Percentiles rank a stretch among this genome's conserved stretches.
phyloP scores from a whole-genome alignment of 1,284 basidiomycete species.

The Rhodotorula sp. region DNA sequence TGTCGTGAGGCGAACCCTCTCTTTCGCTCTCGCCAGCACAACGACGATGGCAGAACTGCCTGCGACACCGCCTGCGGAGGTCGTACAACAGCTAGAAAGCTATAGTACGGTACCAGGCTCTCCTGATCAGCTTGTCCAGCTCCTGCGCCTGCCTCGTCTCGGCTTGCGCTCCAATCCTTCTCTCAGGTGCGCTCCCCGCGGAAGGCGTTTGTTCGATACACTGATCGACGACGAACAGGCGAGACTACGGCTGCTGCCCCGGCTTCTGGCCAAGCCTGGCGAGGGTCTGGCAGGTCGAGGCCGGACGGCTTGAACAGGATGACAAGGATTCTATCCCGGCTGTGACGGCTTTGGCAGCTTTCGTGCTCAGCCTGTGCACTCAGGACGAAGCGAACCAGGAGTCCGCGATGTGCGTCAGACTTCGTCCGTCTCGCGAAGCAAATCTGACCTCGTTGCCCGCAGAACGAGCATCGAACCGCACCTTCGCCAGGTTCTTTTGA shows the following conservation, averaged over 20 bases:
- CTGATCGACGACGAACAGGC: neutral
- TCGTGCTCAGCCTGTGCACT: slow-evolving; percentile 22
- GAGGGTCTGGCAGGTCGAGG: slow-evolving; percentile 8
- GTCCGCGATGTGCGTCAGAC: slow-evolving; percentile 16
- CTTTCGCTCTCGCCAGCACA: neutral
- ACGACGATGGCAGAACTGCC: neutral
- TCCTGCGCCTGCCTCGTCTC: slow-evolving; percentile 18
- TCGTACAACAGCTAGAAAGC: slow-evolving; percentile 2
- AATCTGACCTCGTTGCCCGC: neutral
- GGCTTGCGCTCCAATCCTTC: slow-evolving; percentile 8
- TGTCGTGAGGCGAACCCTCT: neutral
- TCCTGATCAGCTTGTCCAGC: slow-evolving; percentile 10
- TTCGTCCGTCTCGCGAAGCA: too few species aligned
- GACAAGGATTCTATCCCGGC: slow-evolving; percentile 11
- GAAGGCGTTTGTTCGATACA: too few species aligned
- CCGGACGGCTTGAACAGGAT: neutral
- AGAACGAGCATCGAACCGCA: slow-evolving; percentile 28
- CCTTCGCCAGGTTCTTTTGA: slow-evolving; percentile 15
- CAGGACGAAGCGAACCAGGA: slow-evolving; percentile 8
- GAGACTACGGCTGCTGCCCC: neutral
- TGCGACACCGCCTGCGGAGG: neutral
- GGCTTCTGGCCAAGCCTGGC: slow-evolving; percentile 20
- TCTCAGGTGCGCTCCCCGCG: slow-evolving; percentile 6
- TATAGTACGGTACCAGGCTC: neutral
- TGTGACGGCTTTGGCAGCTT: slow-evolving; percentile 22